Conservation (phyloP, 441 rosid genomes). For the Adansonia rubrostipa region DNA sequence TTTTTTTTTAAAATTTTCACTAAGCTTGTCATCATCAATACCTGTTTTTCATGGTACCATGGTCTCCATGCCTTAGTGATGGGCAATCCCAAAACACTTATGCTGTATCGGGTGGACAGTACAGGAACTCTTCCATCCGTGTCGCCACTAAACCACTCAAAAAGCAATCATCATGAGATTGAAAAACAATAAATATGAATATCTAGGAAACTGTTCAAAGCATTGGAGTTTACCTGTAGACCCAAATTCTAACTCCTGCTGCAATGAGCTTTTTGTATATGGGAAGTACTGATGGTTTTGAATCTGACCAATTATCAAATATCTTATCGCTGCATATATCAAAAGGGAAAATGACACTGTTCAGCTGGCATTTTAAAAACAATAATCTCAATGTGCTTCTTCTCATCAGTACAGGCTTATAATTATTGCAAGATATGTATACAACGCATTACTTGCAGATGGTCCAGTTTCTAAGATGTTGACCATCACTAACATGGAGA, state of each 20-base stretch:
- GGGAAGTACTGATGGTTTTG: slow-evolving; percentile 64
- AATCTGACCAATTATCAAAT: slow-evolving; percentile 50
- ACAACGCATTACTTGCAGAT: slow-evolving; percentile 70
- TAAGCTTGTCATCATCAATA: slow-evolving; percentile 18
- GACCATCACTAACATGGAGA: slow-evolving; percentile 74
- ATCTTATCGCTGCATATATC: slow-evolving; percentile 43
- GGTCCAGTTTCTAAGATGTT: slow-evolving; percentile 66
- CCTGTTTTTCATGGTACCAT: slow-evolving; percentile 92
- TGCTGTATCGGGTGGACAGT: slow-evolving; percentile 79
- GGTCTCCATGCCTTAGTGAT: slow-evolving; percentile 88
- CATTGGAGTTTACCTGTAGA: slow-evolving; percentile 60
- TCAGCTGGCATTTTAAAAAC: background rate
- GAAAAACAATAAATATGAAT: background rate
- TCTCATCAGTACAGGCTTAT: too few relatives aligned
- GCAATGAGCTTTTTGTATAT: slow-evolving; percentile 71
- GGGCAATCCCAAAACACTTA: slow-evolving; percentile 58
- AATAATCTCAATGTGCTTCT: too few relatives aligned
- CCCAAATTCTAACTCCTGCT: slow-evolving; percentile 74
- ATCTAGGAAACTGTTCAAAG: slow-evolving; percentile 8
- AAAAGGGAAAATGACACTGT: background rate
- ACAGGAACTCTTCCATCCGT: slow-evolving; percentile 98
- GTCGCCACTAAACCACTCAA: slow-evolving; percentile 69
- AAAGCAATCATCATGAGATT: background rate
- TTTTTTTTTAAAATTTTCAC: background rate
- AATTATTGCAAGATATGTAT: background rate